Evolutionary conservation across 257 asterid species (phyloP), one percentile per base, ranked within the genome.

Genomic region (Sherardia arvensis): DNA sequence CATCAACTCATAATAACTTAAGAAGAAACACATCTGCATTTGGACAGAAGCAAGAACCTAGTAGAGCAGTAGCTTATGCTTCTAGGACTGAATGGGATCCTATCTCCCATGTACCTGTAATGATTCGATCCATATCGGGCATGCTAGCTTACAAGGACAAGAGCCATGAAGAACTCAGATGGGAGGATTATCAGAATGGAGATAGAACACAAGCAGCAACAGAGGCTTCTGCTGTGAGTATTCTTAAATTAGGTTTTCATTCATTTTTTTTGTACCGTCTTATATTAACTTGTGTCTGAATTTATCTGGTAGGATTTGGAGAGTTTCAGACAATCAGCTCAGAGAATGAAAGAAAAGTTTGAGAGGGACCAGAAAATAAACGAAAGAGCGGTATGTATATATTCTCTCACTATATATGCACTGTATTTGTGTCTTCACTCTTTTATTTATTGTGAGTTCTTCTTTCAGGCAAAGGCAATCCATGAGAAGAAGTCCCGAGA

Each of bases 281-380:
- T 53, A 28, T 29, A 55, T 43, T 29, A 15, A 23, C 27, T 29
- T 69, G 62, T 49, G 15, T 17, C 17, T 45, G 59, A 65, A 33
- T 61, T 68, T 72, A n/a, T n/a, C 28, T 55, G 73, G 76, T 91
- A 92, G 99, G 99, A 89, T 71, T 71, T 87, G 74, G 96, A 84
- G 78, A 89, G 76, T 28, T 69, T 9, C 62, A 77, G 62, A 53
- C 97, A 87, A 77, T 85, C 99, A 59, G 94, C 94, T 36, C 91
- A 82, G 84, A 89, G 99, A 73, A 83, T 81, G 68, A 89, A 89
- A 81, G 96, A 95, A 72, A 87, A 84, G 78, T 71, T 87, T 57
- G 97, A 92, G 90, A 90, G 95, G 79, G 95, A 92, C 76, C 95
- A 89, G 77, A 85, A 97, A 76, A 89, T 87, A 77, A 90, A 81